These are phyloP conservation scores for Carnegiea gigantea DNA, from an alignment of 179 eudicot species.

Conservation along the genomic window DNA sequence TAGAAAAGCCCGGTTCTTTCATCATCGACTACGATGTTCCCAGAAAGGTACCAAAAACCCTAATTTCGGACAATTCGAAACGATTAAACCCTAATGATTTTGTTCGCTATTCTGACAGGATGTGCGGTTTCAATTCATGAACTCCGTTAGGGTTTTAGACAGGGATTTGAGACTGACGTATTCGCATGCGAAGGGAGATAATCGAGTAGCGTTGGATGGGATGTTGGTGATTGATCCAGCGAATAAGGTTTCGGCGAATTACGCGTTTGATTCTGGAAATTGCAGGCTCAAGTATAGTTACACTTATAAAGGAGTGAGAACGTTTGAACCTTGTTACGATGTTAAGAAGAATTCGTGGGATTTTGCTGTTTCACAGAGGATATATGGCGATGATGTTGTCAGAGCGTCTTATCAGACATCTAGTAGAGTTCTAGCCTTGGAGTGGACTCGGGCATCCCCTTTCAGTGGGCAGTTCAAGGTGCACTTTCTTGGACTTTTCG, in stretches of 20 bases:
- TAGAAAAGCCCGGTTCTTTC: slow-evolving; percentile 71
- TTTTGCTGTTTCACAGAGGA: slow-evolving; percentile 45
- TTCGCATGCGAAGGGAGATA: slow-evolving; percentile 44
- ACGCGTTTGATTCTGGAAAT: slow-evolving; percentile 45
- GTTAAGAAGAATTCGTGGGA: slow-evolving; percentile 58
- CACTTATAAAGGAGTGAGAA: slow-evolving; percentile 40
- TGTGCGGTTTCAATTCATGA: slow-evolving; percentile 65
- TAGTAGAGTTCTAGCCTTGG: slow-evolving; percentile 47
- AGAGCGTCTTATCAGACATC: slow-evolving; percentile 61
- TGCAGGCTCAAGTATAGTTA: slow-evolving; percentile 61
- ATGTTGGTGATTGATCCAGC: slow-evolving; percentile 46
- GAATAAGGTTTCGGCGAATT: slow-evolving; percentile 56
- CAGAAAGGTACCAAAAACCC: slow-evolving; percentile 37
- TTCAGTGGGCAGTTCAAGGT: slow-evolving; percentile 61
- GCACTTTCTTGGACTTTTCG: not conserved
- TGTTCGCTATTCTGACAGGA: slow-evolving; percentile 41
- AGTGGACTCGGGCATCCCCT: slow-evolving; percentile 48
- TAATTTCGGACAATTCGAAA: not conserved
- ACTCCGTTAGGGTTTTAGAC: slow-evolving; percentile 47
- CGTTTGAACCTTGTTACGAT: slow-evolving; percentile 68
- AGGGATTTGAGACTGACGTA: slow-evolving; percentile 60
- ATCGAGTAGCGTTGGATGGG: slow-evolving; percentile 50
- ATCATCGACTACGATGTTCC: slow-evolving; percentile 60
- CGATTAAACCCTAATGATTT: not conserved
- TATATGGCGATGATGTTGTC: slow-evolving; percentile 44